Evolutionary conservation across 306 rosid species (phyloP).

Genomic region (Gleditsia sinensis): DNA sequence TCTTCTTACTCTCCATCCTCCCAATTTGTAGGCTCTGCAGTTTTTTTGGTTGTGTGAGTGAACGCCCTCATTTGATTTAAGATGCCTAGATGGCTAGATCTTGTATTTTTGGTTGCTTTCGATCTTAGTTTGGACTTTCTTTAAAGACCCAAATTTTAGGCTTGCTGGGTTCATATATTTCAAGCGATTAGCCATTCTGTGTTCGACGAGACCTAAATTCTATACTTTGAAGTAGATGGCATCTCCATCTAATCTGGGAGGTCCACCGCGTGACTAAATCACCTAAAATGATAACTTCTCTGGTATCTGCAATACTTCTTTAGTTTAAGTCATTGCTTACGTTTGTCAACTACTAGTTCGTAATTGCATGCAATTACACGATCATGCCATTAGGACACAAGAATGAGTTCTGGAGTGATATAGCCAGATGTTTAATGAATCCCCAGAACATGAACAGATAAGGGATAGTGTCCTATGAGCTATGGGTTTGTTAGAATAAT

Average conservation of each 20-base stretch:
- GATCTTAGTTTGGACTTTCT: neutral
- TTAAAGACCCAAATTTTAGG: neutral
- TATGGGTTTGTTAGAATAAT: neutral
- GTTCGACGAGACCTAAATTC: neutral
- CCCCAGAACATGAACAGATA: neutral
- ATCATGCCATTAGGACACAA: neutral
- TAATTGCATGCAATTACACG: neutral
- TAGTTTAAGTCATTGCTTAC: constrained; percentile 1
- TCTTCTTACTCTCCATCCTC: neutral
- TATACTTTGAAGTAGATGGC: neutral
- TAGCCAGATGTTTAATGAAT: neutral
- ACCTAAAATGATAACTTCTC: neutral
- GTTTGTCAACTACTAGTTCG: constrained; percentile 7
- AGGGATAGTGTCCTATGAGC: neutral
- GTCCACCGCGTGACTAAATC: neutral
- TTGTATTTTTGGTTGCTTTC: constrained; percentile 26
- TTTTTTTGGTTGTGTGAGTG: neutral
- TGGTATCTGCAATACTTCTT: neutral
- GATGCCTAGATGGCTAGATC: constrained; percentile 44
- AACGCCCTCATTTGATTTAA: constrained; percentile 4
- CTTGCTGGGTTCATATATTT: neutral
- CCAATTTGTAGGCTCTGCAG: neutral
- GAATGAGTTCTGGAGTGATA: neutral
- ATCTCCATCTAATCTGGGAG: neutral
- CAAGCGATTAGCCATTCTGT: constrained; percentile 8